These are phyloP conservation scores for Spathaspora hagerdaliae DNA, from an alignment of 805 yeast species.

Conservation along the genomic window DNA sequence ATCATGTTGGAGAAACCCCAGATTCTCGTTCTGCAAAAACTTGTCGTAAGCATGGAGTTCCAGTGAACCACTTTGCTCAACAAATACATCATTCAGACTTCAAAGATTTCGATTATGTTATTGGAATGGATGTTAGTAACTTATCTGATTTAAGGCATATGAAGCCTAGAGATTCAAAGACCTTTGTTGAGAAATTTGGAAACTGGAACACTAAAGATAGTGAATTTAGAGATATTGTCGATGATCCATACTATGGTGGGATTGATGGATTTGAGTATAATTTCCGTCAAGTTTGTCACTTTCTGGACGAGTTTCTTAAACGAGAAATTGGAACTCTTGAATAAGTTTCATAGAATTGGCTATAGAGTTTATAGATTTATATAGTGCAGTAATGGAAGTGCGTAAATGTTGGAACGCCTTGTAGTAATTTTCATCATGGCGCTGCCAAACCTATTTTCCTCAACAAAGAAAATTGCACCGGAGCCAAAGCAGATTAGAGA, in stretches of 20 bases:
- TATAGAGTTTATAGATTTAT: background rate
- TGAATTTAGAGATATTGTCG: constrained; percentile 54
- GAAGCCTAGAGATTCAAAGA: constrained; percentile 48
- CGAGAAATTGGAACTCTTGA: constrained; percentile 34
- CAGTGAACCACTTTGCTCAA: constrained; percentile 73
- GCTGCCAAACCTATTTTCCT: no score
- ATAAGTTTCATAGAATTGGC: background rate
- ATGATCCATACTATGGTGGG: constrained; percentile 94
- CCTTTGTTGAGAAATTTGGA: constrained; percentile 67
- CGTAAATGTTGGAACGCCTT: background rate
- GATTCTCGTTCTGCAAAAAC: constrained; percentile 70
- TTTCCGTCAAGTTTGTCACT: constrained; percentile 70
- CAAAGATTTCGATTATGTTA: constrained; percentile 57
- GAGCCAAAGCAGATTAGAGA: no score
- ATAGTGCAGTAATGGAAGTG: background rate
- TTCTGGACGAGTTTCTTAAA: constrained; percentile 65
- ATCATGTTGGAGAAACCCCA: constrained; percentile 79
- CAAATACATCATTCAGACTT: constrained; percentile 53
- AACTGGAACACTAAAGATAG: constrained; percentile 56
- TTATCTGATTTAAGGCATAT: constrained; percentile 45
- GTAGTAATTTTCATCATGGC: background rate
- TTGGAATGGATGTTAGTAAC: constrained; percentile 71
- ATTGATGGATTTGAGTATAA: constrained; percentile 75
- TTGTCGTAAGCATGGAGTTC: constrained; percentile 68
- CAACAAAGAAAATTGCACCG: no score